phyloP scores from a whole-genome alignment of 495 filamentous ascomycete species.

The Hypoxylon lienhwacheense region DNA sequence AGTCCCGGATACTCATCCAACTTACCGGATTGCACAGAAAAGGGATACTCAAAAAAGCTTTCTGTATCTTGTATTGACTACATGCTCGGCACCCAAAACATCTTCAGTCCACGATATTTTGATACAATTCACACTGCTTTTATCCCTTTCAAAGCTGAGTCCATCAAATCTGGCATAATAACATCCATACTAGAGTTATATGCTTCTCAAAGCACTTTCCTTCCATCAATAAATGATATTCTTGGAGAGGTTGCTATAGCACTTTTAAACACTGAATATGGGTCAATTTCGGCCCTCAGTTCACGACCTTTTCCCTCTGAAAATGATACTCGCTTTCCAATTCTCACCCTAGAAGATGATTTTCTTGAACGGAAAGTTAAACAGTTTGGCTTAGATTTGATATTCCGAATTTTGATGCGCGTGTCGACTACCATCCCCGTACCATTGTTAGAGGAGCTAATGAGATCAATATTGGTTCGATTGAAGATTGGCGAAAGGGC shows the following conservation, averaged over 20 bases:
- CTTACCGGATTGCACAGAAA: not conserved
- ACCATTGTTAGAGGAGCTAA: not conserved
- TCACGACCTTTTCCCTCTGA: constrained; percentile 29
- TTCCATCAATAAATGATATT: not conserved
- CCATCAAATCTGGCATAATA: not conserved
- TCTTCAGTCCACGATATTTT: not conserved
- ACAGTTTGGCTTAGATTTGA: not conserved
- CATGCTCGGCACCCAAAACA: constrained; percentile 6
- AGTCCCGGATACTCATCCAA: not conserved
- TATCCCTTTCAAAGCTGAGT: not conserved
- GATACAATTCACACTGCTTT: not conserved
- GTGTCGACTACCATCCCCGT: constrained; percentile 5
- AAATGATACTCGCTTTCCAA: constrained; percentile 24
- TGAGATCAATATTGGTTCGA: constrained; percentile 4
- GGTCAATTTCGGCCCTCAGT: constrained; percentile 6
- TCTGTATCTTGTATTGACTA: constrained; percentile 7
- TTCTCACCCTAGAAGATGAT: constrained; percentile 30
- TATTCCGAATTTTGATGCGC: not conserved
- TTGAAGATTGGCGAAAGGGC: not conserved
- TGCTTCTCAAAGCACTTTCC: not conserved
- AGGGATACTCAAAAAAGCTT: too few species aligned
- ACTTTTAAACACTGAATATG: constrained; percentile 15
- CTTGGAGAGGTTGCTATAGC: constrained; percentile 11
- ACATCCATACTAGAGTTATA: not conserved
- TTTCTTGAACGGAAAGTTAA: constrained; percentile 19